Evolutionary conservation across 164 flowering plant species (phyloP).

Genomic region (Malania oleifera): DNA sequence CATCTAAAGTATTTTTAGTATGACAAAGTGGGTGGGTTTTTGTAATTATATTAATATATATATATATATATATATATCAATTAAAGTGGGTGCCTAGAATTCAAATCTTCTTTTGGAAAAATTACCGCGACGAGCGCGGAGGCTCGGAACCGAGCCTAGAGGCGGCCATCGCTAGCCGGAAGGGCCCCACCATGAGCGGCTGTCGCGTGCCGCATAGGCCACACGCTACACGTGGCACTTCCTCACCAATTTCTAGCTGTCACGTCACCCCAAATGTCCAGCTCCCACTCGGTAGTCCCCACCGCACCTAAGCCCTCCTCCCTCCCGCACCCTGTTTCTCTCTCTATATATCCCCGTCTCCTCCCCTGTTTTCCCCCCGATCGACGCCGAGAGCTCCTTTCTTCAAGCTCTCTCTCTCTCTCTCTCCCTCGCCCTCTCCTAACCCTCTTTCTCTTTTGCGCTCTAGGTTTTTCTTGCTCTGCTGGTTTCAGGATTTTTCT

Average conservation of each 20-base stretch:
- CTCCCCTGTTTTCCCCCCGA: neutral
- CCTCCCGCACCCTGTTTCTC: neutral
- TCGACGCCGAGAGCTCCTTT: too few relatives aligned
- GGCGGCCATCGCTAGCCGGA: conserved; percentile 11
- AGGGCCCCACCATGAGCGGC: conserved; percentile 57
- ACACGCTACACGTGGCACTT: conserved; percentile 39
- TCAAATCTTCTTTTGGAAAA: too few relatives aligned
- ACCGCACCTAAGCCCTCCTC: neutral
- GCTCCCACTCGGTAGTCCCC: conserved; percentile 10
- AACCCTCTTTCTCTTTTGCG: neutral
- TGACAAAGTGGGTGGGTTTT: too few relatives aligned
- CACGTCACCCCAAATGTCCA: conserved; percentile 15
- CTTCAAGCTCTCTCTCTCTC: neutral
- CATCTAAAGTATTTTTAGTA: too few relatives aligned
- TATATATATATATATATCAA: too few relatives aligned
- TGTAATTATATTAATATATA: too few relatives aligned
- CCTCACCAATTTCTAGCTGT: conserved; percentile 27
- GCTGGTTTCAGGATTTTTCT: too few relatives aligned
- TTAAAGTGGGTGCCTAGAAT: too few relatives aligned
- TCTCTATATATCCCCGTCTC: neutral
- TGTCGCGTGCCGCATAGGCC: conserved; percentile 66
- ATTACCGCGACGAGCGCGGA: conserved; percentile 22
- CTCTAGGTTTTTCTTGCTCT: neutral
- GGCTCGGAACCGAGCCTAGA: conserved; percentile 54
- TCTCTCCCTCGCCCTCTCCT: conserved; percentile 1